Evolutionary conservation across 768 basidiomycete species (phyloP).

Genomic region (Ephemerocybe angulata): DNA sequence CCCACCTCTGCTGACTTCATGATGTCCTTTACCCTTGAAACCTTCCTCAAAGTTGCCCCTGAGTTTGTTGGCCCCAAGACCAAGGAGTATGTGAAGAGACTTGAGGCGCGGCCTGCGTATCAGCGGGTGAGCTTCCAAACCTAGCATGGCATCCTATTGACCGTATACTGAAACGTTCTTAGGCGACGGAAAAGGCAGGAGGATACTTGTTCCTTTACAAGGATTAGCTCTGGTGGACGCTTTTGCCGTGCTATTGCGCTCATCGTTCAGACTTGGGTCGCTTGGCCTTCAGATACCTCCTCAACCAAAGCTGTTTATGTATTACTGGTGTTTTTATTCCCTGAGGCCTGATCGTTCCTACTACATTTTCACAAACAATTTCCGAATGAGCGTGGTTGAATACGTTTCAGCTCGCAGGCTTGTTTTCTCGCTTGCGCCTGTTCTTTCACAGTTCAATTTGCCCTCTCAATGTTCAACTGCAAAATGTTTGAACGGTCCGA

Average conservation of each 20-base stretch:
- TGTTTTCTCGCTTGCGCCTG: no score
- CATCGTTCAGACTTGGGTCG: no score
- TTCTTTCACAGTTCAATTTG: no score
- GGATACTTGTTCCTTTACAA: neutral
- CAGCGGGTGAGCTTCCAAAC: neutral
- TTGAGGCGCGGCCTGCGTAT: constrained; percentile 11
- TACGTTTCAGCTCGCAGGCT: no score
- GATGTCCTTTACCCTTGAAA: constrained; percentile 25
- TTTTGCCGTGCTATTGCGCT: neutral
- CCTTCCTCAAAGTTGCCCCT: constrained; percentile 9
- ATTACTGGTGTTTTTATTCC: no score
- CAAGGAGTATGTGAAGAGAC: constrained; percentile 9
- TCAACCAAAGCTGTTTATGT: no score
- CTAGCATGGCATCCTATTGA: neutral
- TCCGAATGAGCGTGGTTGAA: no score
- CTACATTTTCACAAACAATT: no score
- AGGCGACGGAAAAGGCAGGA: neutral
- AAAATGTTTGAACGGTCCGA: no score
- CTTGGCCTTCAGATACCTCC: no score
- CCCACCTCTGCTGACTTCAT: constrained; percentile 32
- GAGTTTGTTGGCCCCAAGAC: constrained; percentile 9
- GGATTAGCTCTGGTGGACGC: neutral
- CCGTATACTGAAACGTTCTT: neutral
- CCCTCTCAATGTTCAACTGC: no score
- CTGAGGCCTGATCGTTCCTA: no score